Percentiles rank a stretch among this genome's conserved stretches.
phyloP scores from a whole-genome alignment of 2,329 filamentous ascomycete genomes.

The Magnaporthiopsis incrustans region DNA sequence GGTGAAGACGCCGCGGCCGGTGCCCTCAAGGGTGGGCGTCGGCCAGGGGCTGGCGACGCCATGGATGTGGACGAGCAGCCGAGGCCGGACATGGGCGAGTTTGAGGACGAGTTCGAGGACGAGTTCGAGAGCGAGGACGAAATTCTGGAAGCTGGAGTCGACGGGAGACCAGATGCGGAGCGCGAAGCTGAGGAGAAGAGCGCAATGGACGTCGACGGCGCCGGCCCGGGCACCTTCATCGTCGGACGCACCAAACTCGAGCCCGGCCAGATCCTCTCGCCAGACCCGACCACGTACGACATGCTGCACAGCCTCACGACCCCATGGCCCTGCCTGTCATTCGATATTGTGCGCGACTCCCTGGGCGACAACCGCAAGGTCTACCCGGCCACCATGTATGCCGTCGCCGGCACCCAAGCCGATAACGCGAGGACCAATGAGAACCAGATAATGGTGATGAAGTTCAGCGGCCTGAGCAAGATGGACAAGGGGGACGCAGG shows the following conservation, averaged over 20 bases:
- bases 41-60: slow-evolving; percentile 39
- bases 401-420: slow-evolving; percentile 90
- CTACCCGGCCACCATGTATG: slow-evolving; percentile 94
- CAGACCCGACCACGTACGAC: slow-evolving; percentile 91
- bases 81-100: slow-evolving; percentile 63
- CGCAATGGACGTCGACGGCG: slow-evolving; percentile 77
- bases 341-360: slow-evolving; percentile 80
- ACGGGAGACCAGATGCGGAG: slow-evolving; percentile 86
- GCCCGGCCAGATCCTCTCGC: slow-evolving; percentile 81
- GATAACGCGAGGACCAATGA: slow-evolving; percentile 67
- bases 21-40: slow-evolving; percentile 52
- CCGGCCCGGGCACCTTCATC: slow-evolving; percentile 76
- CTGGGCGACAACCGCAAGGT: slow-evolving; percentile 83
- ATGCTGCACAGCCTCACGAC: slow-evolving; percentile 94
- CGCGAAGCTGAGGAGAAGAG: slow-evolving; percentile 79
- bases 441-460: slow-evolving; percentile 93
- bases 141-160: slow-evolving; percentile 87
- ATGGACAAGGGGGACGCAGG: slow-evolving; percentile 67
- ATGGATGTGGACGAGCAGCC: slow-evolving; percentile 57
- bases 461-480: slow-evolving; percentile 82
- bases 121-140: slow-evolving; percentile 86
- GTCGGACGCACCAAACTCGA: slow-evolving; percentile 88
- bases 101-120: slow-evolving; percentile 92
- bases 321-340: slow-evolving; percentile 94
- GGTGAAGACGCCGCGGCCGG: slow-evolving; percentile 12